Evolutionary conservation across 2,329 filamentous ascomycete genomes (phyloP), one percentile per base, ranked within the genome.

Genomic region (Fusarium sp.): DNA sequence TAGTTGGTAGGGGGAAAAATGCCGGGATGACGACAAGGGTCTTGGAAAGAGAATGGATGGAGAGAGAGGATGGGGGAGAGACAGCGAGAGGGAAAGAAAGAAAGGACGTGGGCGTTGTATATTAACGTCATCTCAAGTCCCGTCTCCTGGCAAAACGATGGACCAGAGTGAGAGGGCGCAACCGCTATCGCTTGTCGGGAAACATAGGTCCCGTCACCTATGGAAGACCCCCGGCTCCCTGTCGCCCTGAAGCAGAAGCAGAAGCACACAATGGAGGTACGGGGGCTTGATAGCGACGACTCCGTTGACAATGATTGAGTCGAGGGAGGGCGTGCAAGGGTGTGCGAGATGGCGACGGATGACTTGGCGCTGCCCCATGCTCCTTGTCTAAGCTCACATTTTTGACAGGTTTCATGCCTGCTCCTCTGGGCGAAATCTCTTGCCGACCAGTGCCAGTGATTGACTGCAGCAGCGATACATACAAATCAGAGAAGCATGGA

Each of bases 271-370:
- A 65, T 68, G 63, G 56, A 66, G 54, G 58, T 57, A 66, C 33
- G 56, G 71, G 64, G 65, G 56, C 38, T 65, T 65, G 63, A 68
- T 40, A 62, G 63, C 57, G 60, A 75, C 66, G 40, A 75, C 65
- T 62, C 57, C 59, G 59, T 67, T 63, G 59, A 66, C 38, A 66
- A 64, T 47, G 37, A 73, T 72, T 64, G 58, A 75, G 68, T 77
- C 65, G 70, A 79, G 70, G 77, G 76, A 66, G 70, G 74, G 78
- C 63, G 72, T 75, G 66, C 63, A 75, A 73, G 69, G 72, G 74
- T 78, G 76, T 75, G 72, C 64, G 71, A 72, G 70, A 77, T 72
- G 74, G 76, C 64, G 71, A 76, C 74, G 71, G 78, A 79, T 80
- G 77, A 78, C 73, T 66, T 79, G 76, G 76, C 71, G 70, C 50